Base-by-base conservation (phyloP, 2,329 filamentous ascomycete species). In the Fusarium veterinarium region DNA sequence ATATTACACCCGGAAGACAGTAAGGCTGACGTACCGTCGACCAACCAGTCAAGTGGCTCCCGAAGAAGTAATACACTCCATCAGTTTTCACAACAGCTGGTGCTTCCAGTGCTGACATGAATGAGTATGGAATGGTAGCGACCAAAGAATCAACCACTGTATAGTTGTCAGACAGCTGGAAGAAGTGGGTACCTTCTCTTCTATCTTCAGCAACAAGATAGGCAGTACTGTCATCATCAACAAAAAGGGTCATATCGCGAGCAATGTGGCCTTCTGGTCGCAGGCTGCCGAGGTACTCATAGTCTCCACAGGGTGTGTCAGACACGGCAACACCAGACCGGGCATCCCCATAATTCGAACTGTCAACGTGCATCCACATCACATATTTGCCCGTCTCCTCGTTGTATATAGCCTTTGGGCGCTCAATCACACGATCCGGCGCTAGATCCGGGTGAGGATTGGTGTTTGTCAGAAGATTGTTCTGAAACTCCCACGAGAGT, bases 291-390 rank as follows among this genome's bases (percentile, higher is more conserved):
- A 42, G n/a, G n/a, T 42, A 42, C 40, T 42, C n/a, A 23, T 41
- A 42, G 14, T 42, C n/a, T 23, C 40, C 40, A 2, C 40, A 42
- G 13, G 40, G 40, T 23, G 40, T 23, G 40, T 42, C n/a, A 7
- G 40, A 42, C 0, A 42, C 40, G 0, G 91, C 91, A 12, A 92
- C 89, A 0, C 90, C 91, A 3, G 90, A 89, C 62, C 87, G 89
- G 1, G 91, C 91, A 38, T 92, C 90, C 3, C 83, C 85, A 72
- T 93, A 93, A 75, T 84, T 85, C 35, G 82, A 83, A 60, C 82
- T 85, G 76, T 93, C 91, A 53, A 92, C 91, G 76, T 93, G 91
- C 83, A 92, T 85, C 83, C 89, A 92, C 79, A 93, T 81, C 16
- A 93, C 90, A 78, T 91, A 93, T 71, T 90, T 89, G 10, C 79